Evolutionary conservation across 768 basidiomycete genomes (phyloP).

Genomic region (Ephemerocybe angulata): DNA sequence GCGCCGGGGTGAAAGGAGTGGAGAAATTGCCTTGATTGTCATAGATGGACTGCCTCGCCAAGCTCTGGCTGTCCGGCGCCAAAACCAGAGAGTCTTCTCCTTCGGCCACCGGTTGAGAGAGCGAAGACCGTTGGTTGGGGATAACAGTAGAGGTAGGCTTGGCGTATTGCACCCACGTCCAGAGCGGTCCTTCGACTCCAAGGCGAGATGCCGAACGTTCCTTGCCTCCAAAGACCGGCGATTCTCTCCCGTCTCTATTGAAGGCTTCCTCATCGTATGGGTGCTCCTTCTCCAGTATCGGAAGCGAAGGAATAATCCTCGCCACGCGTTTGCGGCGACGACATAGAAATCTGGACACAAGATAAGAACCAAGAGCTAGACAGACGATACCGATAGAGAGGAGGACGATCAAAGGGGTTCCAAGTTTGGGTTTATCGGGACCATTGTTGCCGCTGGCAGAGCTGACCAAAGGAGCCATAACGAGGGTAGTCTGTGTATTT

Average conservation of each 20-base stretch:
- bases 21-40: constrained; percentile 5
- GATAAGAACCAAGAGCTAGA: constrained; percentile 43
- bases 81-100: constrained; percentile 16
- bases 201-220: constrained; percentile 49
- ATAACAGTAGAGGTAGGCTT: constrained; percentile 26
- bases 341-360: constrained; percentile 45
- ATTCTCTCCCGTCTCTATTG: constrained; percentile 46
- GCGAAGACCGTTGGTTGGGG: constrained; percentile 12
- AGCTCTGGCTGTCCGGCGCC: too few species aligned
- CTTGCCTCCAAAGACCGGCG: constrained; percentile 76
- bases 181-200: constrained; percentile 42
- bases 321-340: constrained; percentile 45
- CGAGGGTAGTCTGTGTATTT: neutral
- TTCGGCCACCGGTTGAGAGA: constrained; percentile 13
- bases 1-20: neutral
- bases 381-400: constrained; percentile 51
- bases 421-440: constrained; percentile 34
- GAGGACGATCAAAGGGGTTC: constrained; percentile 47
- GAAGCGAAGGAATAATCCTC: constrained; percentile 72
- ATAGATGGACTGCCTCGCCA: too few species aligned
- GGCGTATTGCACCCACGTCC: constrained; percentile 57
- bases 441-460: neutral
- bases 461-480: neutral
- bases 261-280: constrained; percentile 40
- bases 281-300: constrained; percentile 58